These are phyloP conservation scores for Eragrostis tef DNA, from an alignment of 202 grass and related monocot genomes.

Conservation along the genomic window DNA sequence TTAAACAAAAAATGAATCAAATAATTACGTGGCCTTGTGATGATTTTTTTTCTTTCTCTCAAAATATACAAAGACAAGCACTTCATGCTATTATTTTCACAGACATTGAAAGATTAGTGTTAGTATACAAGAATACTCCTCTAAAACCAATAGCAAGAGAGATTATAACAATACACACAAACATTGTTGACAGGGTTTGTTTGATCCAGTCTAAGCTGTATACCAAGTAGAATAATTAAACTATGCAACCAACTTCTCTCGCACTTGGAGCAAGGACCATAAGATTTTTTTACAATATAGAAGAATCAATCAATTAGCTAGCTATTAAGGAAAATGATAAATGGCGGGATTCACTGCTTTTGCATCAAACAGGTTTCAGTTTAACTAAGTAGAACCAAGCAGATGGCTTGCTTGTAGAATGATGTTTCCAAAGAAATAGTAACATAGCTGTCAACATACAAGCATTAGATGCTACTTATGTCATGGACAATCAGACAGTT, in stretches of 20 bases:
- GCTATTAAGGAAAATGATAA: not conserved
- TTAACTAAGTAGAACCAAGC: constrained; percentile 18
- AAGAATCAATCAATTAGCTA: constrained; percentile 5
- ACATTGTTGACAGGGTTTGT: not conserved
- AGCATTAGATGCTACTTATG: not conserved
- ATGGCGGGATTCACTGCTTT: not conserved
- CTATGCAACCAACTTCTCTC: not conserved
- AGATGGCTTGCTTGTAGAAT: not conserved
- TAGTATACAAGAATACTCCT: constrained; percentile 1
- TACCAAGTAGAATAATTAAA: not conserved
- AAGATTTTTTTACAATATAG: not conserved
- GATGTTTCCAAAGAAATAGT: not conserved
- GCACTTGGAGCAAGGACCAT: not conserved
- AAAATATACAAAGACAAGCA: not conserved
- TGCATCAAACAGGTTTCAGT: not conserved
- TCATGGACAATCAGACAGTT: not conserved
- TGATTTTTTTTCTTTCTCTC: not conserved
- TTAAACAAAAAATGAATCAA: constrained; percentile 23
- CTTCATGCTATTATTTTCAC: not conserved
- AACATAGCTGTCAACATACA: constrained; percentile 13
- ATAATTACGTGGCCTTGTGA: constrained; percentile 1
- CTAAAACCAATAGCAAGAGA: not conserved
- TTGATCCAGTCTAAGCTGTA: not conserved
- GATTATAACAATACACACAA: not conserved
- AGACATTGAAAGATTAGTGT: constrained; percentile 16